Percentiles rank a stretch among this genome's conserved stretches.
These are phyloP conservation scores for Melaleuca quinquenervia DNA, from an alignment of 345 rosid genomes.

Conservation along the genomic window DNA sequence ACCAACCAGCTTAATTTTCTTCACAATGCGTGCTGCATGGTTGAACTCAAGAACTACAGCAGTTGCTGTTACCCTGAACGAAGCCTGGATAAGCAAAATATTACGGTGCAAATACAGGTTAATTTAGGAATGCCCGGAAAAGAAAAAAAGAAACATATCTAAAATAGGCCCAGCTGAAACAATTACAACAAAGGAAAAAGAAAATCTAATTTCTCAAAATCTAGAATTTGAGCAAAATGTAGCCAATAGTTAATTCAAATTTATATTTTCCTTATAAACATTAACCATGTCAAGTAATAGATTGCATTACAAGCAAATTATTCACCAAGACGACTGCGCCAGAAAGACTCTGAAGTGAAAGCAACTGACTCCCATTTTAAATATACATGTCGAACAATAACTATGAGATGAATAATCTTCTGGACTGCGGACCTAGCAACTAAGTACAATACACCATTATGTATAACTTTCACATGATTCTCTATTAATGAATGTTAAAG, in stretches of 20 bases:
- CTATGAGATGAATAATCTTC: background rate
- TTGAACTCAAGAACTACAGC: slow-evolving; percentile 67
- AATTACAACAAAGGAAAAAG: background rate
- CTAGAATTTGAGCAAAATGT: background rate
- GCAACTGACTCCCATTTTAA: background rate
- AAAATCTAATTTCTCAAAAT: background rate
- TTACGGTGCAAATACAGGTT: background rate
- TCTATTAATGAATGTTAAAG: background rate
- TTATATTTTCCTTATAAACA: background rate
- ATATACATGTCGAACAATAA: background rate
- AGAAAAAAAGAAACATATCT: background rate
- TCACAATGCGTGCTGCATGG: slow-evolving; percentile 64
- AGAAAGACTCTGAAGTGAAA: background rate
- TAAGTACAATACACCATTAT: background rate
- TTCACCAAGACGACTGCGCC: background rate
- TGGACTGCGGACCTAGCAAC: background rate
- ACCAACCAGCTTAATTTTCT: slow-evolving; percentile 87
- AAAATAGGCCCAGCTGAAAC: background rate
- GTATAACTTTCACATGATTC: background rate
- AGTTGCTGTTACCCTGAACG: slow-evolving; percentile 85
- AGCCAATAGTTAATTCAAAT: background rate
- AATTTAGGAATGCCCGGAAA: fast-evolving
- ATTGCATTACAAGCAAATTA: background rate
- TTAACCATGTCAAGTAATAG: background rate
- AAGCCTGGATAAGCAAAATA: slow-evolving; percentile 34